Base-by-base conservation (phyloP, 1,139 yeast genomes). In the Pichia norvegensis region DNA sequence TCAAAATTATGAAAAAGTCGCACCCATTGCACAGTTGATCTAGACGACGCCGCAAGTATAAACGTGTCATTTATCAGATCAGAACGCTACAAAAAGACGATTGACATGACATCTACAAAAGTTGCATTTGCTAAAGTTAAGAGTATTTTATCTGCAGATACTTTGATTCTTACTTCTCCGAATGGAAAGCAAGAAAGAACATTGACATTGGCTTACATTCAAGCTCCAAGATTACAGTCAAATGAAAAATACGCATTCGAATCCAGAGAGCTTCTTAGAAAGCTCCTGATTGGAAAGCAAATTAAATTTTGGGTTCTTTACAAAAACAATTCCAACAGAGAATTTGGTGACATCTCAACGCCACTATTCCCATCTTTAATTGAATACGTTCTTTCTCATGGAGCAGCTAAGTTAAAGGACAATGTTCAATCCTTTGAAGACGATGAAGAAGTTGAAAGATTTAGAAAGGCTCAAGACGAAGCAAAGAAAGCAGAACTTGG, bases 61-160 rank as follows among this genome's bases (percentile, higher is more conserved):
- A n/a, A 29, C 21, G 35, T 39, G 20, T 20, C 29, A 21, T 29
- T 23, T 13, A 8, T n/a, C 10, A 39, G 27, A 33, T 16, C 25
- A 25, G 31, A 13, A 27, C 3, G 14, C 25, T 23, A 9, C 9
- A 23, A 5, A 5, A 23, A 23, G 9, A 7, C 33, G 11, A 29
- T 11, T 5, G 11, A 31, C 35, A 29, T 20, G 19, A 35, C 31
- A 35, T 59, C 59, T 62, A 48, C 62, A 10, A 58, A 58, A 43
- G 55, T 57, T 23, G 69, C 70, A 51, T 67, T 72, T 50, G 84
- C 82, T 40, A 76, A 70, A 61, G 92, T 85, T 46, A 83, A 83
- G 61, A 73, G 79, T 44, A 86, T 84, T 23, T 63, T 81, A 39
- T 81, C 86, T 43, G 88, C 85, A 5, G 94, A 85, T 65, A 79